Evolutionary conservation across 2,329 filamentous ascomycete genomes (phyloP).

Genomic region (Ustilaginoidea virens): DNA sequence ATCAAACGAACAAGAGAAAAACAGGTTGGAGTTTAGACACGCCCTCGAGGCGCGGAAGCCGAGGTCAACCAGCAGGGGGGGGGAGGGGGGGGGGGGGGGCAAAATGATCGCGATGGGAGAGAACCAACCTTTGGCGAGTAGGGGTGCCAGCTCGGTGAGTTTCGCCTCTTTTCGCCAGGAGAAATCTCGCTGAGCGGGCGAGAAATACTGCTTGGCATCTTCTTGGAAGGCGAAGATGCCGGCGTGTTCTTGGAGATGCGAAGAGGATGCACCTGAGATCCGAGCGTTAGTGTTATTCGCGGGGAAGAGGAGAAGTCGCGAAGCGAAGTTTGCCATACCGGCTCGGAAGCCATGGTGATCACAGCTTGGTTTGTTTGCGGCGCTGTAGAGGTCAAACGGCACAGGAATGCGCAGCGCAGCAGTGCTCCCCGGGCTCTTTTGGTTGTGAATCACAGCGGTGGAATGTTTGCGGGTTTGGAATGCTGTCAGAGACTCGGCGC

Average conservation of each 20-base stretch:
- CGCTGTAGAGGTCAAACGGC: conserved; percentile 8
- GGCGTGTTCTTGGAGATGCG: conserved; percentile 59
- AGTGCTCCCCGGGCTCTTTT: no score
- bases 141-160: conserved; percentile 85
- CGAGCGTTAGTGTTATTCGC: conserved; percentile 5
- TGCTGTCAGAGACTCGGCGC: conserved; percentile 9
- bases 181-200: conserved; percentile 81
- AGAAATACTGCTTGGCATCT: conserved; percentile 44
- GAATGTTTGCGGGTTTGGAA: conserved; percentile 11
- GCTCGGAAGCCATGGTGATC: conserved; percentile 21
- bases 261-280: conserved; percentile 53
- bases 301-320: conserved; percentile 2
- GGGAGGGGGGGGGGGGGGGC: no score
- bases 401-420: conserved; percentile 15
- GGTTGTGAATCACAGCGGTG: conserved; percentile 1
- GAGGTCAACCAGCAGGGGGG: no score
- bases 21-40: no score
- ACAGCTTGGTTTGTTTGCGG: conserved; percentile 8
- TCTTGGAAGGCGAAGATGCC: conserved; percentile 46
- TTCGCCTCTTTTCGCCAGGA: conserved; percentile 70
- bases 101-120: no score
- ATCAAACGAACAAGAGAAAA: neutral
- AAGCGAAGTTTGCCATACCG: conserved; percentile 17
- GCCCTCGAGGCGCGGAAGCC: neutral
- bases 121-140: conserved; percentile 22